These are phyloP conservation scores for Emericellopsis cladophorae DNA, from an alignment of 2,329 filamentous ascomycete genomes.

Conservation along the genomic window DNA sequence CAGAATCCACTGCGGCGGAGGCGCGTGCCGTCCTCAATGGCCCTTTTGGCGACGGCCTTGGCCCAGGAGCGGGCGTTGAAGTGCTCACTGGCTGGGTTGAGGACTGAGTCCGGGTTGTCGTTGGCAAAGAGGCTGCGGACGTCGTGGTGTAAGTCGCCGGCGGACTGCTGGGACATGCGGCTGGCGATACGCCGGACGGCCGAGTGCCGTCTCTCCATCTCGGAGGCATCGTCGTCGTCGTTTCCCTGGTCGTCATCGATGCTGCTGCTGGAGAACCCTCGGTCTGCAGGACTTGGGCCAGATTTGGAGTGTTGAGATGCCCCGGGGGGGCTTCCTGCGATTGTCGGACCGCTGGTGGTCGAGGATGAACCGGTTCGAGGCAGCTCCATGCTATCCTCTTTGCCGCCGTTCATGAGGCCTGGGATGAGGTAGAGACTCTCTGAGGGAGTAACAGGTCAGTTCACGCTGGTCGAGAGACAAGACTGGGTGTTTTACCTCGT, in stretches of 20 bases:
- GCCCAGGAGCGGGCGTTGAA: constrained; percentile 48
- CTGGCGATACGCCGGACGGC: constrained; percentile 39
- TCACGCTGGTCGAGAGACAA: too few relatives aligned
- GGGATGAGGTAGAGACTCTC: too few relatives aligned
- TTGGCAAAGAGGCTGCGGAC: constrained; percentile 1
- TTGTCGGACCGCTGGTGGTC: not conserved
- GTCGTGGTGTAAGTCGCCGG: not conserved
- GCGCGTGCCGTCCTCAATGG: constrained; percentile 34
- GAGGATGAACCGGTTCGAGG: not conserved
- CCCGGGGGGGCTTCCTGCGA: constrained; percentile 3
- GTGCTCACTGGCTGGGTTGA: constrained; percentile 38
- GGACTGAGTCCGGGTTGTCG: constrained; percentile 27
- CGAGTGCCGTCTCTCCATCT: constrained; percentile 30
- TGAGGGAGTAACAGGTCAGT: too few relatives aligned
- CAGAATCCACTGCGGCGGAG: constrained; percentile 51
- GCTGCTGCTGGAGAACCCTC: not conserved
- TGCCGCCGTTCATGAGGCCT: too few relatives aligned
- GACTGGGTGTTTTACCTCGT: too few relatives aligned
- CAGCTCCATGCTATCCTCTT: too few relatives aligned
- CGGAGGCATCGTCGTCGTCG: constrained; percentile 24
- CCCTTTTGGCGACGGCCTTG: constrained; percentile 41
- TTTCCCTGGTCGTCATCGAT: constrained; percentile 4
- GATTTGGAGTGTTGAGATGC: not conserved
- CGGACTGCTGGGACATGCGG: constrained; percentile 19
- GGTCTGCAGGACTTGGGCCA: not conserved